Base-by-base conservation (phyloP, 805 yeast species). In the Suhomyces xylopsoci region DNA sequence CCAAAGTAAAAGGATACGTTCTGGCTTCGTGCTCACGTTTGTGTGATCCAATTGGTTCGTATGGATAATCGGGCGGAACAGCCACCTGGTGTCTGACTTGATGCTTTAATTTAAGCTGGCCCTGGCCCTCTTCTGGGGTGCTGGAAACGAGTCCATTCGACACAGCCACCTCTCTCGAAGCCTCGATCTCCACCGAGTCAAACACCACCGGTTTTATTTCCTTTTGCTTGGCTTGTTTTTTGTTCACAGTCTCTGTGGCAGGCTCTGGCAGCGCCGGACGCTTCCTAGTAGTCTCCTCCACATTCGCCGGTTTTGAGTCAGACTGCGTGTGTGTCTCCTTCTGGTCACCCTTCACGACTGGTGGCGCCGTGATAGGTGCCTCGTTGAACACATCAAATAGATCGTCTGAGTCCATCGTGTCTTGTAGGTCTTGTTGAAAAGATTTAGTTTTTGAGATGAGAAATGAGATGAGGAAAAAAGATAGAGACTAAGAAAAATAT, bases 81-180 rank as follows among this genome's bases (percentile, higher is more conserved):
- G 98, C 97, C 9, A 93, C 99, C 70, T 93, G 97, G 73, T 93
- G 99, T 69, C 98, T 87, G 51, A 93, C 97, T 70, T 90, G 97
- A 75, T 93, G 99, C 53, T 84, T 84, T 58, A 91, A 76, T 66
- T 87, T 85, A 54, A 91, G 85, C 52, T 71, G 70, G 8, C 71
- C 68, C 51, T 71, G 70, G 8, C 71, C 68, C 50, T 71, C 75
- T 1, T 68, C 61, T 20, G 73, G 68, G 3, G 62, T 32, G 14
- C 52, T 51, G 14, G 76, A 76, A 61, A 84, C 65, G 34, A 90
- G 74, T 5, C 96, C 96, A 30, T 81, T 81, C 0, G 96, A 87
- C 1, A 88, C 90, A n/a, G 83, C 83, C 30, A 91, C 96, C 68
- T 90, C 96, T 68, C 96, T 78, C 3, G 90, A 85, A 0, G 97